phyloP scores from a whole-genome alignment of 169 alveolate species.

The Hammondia hammondi region DNA sequence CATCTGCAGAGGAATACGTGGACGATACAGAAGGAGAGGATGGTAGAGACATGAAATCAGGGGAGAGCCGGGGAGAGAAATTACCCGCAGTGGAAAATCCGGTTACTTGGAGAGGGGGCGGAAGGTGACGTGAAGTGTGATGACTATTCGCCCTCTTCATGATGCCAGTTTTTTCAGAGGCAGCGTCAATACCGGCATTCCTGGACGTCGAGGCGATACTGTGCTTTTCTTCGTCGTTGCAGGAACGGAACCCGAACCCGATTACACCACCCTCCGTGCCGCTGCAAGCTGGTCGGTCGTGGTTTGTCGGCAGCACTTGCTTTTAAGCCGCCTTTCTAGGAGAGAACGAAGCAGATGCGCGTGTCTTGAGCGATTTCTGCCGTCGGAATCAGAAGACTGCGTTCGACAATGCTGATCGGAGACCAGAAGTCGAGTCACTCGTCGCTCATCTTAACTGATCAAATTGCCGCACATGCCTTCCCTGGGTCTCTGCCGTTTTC shows the following conservation, averaged over 20 bases:
- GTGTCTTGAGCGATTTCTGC: neutral
- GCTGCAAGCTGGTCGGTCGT: neutral
- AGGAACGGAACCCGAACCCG: neutral
- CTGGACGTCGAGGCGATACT: neutral
- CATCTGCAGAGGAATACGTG: constrained; percentile 5
- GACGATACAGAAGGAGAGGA: constrained; percentile 30
- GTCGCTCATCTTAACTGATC: too few relatives aligned
- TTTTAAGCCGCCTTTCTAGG: neutral
- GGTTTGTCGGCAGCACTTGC: neutral
- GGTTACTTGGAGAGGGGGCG: neutral
- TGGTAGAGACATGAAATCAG: neutral
- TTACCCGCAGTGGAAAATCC: neutral
- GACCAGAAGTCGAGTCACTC: too few relatives aligned
- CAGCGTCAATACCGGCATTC: neutral
- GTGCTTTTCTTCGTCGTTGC: neutral
- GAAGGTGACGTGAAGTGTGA: neutral
- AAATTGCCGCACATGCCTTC: too few relatives aligned
- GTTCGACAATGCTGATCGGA: too few relatives aligned
- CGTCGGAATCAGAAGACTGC: neutral
- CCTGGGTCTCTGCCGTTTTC: too few relatives aligned
- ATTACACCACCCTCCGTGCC: neutral
- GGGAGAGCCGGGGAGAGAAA: constrained; percentile 15
- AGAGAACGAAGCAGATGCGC: neutral
- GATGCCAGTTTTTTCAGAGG: neutral
- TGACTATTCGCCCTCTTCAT: neutral